Evolutionary conservation across 345 rosid species (phyloP).

Genomic region (Arabidopsis suecica): DNA sequence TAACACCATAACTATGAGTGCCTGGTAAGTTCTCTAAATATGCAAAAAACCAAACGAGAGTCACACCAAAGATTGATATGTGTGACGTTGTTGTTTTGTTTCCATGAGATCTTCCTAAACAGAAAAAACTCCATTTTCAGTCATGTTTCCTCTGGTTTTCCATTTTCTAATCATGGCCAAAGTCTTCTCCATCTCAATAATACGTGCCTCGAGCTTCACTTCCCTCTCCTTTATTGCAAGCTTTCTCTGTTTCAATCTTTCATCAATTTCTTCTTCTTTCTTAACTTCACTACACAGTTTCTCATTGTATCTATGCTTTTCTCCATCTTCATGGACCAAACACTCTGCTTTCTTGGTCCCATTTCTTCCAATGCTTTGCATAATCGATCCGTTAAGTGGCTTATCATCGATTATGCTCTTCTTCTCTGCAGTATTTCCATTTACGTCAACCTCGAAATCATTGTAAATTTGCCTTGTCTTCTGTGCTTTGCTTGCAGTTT

Average conservation of each 20-base stretch:
- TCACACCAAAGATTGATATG: conserved; percentile 9
- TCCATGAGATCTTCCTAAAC: conserved; percentile 15
- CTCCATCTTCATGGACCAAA: neutral
- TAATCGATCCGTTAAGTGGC: neutral
- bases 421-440: neutral
- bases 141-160: conserved; percentile 2
- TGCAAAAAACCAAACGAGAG: neutral
- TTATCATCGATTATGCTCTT: neutral
- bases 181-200: neutral
- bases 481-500: neutral
- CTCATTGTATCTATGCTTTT: neutral
- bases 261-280: neutral
- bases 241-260: conserved; percentile 18
- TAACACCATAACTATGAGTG: neutral
- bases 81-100: neutral
- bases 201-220: conserved; percentile 3
- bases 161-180: conserved; percentile 10
- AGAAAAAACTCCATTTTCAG: neutral
- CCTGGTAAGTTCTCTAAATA: neutral
- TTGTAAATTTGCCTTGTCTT: neutral
- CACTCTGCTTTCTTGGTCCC: neutral
- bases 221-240: neutral
- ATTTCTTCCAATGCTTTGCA: neutral
- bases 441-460: conserved; percentile 1
- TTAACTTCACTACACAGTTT: neutral